A percentile compares a stretch with the other conserved stretches of the same genome.
phyloP scores from a whole-genome alignment of 352 stramenopile genomes.

The Aphanomyces astaci region DNA sequence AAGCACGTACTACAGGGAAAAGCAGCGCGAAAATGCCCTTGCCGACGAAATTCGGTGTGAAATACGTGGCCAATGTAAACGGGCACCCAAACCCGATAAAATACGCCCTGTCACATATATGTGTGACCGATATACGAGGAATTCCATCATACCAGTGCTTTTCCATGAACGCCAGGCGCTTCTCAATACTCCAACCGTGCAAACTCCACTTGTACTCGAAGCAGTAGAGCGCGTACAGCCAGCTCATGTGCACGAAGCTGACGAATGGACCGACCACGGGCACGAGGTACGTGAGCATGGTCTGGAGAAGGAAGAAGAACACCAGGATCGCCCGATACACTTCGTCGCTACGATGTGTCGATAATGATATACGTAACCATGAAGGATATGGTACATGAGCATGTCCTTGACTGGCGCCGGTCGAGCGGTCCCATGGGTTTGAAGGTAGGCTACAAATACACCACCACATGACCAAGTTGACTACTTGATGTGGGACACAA shows the following conservation, averaged over 20 bases:
- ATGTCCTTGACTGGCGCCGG: slow-evolving; percentile 71
- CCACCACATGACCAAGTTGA: too few relatives aligned
- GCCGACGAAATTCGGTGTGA: slow-evolving; percentile 85
- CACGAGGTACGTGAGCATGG: slow-evolving; percentile 74
- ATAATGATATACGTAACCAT: neutral
- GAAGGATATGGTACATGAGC: slow-evolving; percentile 52
- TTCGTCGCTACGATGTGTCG: slow-evolving; percentile 42
- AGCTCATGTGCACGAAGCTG: slow-evolving; percentile 82
- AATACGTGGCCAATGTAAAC: slow-evolving; percentile 84
- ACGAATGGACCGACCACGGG: slow-evolving; percentile 58
- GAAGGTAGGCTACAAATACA: slow-evolving; percentile 20
- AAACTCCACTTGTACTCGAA: slow-evolving; percentile 89
- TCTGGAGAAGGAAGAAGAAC: slow-evolving; percentile 79
- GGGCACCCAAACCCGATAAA: slow-evolving; percentile 81
- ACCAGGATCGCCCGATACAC: slow-evolving; percentile 81
- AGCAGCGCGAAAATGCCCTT: slow-evolving; percentile 84
- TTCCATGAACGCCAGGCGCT: slow-evolving; percentile 64
- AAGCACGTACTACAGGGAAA: slow-evolving; percentile 59
- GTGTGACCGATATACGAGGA: too few relatives aligned
- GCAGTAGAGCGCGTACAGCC: slow-evolving; percentile 86
- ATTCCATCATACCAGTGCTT: slow-evolving; percentile 59
- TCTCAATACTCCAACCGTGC: slow-evolving; percentile 78
- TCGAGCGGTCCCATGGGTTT: slow-evolving; percentile 41
- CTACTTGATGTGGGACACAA: too few relatives aligned
- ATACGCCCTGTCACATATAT: too few relatives aligned